Evolutionary conservation across 805 yeast genomes (phyloP).

Genomic region (Barnettozyma populi): DNA sequence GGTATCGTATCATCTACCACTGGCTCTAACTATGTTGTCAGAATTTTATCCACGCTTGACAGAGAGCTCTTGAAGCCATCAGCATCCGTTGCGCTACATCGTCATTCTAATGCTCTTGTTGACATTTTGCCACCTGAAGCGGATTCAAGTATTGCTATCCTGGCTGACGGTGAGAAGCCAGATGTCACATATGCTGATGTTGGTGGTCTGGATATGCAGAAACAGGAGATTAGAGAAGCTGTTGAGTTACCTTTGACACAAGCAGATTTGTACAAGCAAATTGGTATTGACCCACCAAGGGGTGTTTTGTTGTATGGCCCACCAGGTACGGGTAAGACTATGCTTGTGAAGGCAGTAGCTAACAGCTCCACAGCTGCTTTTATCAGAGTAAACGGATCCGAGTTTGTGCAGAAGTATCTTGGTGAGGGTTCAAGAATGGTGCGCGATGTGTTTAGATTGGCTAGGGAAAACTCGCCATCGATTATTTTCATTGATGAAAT

Average conservation of each 20-base stretch:
- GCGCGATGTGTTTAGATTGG: slow-evolving; percentile 94
- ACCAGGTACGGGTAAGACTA: slow-evolving; percentile 99
- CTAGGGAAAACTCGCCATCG: slow-evolving; percentile 95
- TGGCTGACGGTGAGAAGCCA: slow-evolving; percentile 90
- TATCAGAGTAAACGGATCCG: slow-evolving; percentile 96
- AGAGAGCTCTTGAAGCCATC: slow-evolving; percentile 92
- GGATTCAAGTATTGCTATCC: slow-evolving; percentile 90
- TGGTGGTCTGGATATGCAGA: slow-evolving; percentile 98
- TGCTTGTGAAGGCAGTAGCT: slow-evolving; percentile 98
- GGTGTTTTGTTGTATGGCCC: slow-evolving; percentile 98
- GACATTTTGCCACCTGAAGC: slow-evolving; percentile 99
- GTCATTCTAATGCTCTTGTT: slow-evolving; percentile 96
- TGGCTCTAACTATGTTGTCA: slow-evolving; percentile 94
- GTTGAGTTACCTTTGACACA: slow-evolving; percentile 95
- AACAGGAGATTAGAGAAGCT: slow-evolving; percentile 97
- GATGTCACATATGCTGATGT: slow-evolving; percentile 94
- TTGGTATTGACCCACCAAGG: slow-evolving; percentile 98
- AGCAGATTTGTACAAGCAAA: slow-evolving; percentile 92
- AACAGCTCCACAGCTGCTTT: slow-evolving; percentile 93
- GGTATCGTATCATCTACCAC: slow-evolving; percentile 98
- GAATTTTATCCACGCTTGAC: slow-evolving; percentile 90
- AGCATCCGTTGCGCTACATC: slow-evolving; percentile 93
- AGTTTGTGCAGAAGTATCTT: slow-evolving; percentile 93
- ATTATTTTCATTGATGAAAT: slow-evolving; percentile 97
- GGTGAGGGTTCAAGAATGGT: slow-evolving; percentile 99